A percentile compares a stretch with the other conserved stretches of the same genome.
phyloP scores from a whole-genome alignment of 2,329 filamentous ascomycete genomes.

The Zasmidium cellare region DNA sequence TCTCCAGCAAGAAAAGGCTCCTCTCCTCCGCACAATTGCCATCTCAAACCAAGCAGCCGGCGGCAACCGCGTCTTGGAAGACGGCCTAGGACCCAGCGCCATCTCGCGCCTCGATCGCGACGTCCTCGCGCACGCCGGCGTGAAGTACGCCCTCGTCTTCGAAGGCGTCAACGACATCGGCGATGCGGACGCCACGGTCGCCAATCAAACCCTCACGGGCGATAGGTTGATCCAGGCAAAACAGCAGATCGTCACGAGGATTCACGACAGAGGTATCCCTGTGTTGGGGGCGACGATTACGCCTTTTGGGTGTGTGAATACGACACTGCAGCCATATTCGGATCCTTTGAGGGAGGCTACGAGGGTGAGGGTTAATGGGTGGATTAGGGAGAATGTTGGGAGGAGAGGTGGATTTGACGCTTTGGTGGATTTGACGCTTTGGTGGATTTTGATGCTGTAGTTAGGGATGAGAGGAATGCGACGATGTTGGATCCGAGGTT shows the following conservation, averaged over 20 bases:
- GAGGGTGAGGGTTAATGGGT: slow-evolving; percentile 59
- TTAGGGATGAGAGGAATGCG: slow-evolving; percentile 53
- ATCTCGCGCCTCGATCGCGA: slow-evolving; percentile 65
- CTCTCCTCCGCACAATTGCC: slow-evolving; percentile 50
- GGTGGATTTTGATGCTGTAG: slow-evolving; percentile 61
- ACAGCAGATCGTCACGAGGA: slow-evolving; percentile 56
- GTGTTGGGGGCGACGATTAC: slow-evolving; percentile 67
- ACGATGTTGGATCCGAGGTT: slow-evolving; percentile 53
- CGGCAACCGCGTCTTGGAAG: slow-evolving; percentile 64
- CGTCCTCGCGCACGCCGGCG: slow-evolving; percentile 58
- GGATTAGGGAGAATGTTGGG: slow-evolving; percentile 52
- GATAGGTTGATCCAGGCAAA: slow-evolving; percentile 59
- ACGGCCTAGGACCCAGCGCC: slow-evolving; percentile 63
- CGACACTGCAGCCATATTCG: slow-evolving; percentile 54
- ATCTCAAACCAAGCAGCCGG: slow-evolving; percentile 67
- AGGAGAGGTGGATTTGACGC: slow-evolving; percentile 55
- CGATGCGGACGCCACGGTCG: slow-evolving; percentile 44
- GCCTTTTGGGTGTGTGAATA: slow-evolving; percentile 54
- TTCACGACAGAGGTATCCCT: slow-evolving; percentile 56
- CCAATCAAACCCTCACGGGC: slow-evolving; percentile 50
- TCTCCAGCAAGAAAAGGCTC: slow-evolving; percentile 46
- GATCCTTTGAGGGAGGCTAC: slow-evolving; percentile 57
- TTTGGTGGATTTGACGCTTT: slow-evolving; percentile 63
- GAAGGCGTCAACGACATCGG: slow-evolving; percentile 72
- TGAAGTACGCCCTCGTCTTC: slow-evolving; percentile 64